A percentile compares a stretch with the other conserved stretches of the same genome.
phyloP scores from a whole-genome alignment of 768 basidiomycete genomes.

The Tylopilus sp. region DNA sequence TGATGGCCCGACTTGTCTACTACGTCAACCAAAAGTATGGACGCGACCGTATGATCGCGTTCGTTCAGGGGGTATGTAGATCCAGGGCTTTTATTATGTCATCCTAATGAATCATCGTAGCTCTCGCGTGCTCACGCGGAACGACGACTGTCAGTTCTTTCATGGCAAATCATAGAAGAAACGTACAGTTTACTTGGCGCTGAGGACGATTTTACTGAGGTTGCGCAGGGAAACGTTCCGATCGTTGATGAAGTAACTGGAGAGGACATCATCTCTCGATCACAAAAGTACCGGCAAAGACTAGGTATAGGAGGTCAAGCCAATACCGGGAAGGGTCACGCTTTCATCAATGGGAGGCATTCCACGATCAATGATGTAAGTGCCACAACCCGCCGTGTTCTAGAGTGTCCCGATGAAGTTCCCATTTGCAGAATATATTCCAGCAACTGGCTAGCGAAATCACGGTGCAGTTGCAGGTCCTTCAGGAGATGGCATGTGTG shows the following conservation, averaged over 20 bases:
- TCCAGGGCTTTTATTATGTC: neutral
- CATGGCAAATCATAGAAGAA: constrained; percentile 42
- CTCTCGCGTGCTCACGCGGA: constrained; percentile 36
- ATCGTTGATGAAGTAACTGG: constrained; percentile 26
- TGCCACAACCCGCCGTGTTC: constrained; percentile 1
- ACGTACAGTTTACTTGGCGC: constrained; percentile 38
- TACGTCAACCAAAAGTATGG: constrained; percentile 65
- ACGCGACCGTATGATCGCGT: constrained; percentile 55
- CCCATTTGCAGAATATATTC: constrained; percentile 17
- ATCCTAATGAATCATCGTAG: constrained; percentile 24
- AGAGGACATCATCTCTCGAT: constrained; percentile 40
- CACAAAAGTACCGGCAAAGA: constrained; percentile 53
- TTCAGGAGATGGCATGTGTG: constrained; percentile 67
- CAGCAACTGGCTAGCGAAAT: constrained; percentile 43
- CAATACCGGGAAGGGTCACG: constrained; percentile 51
- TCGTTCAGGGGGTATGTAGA: constrained; percentile 49
- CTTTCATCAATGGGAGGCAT: constrained; percentile 89
- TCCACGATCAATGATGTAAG: constrained; percentile 64
- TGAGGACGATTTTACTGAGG: constrained; percentile 38
- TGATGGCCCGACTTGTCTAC: constrained; percentile 72
- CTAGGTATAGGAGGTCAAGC: constrained; percentile 45
- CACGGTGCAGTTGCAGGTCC: constrained; percentile 54
- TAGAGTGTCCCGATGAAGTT: neutral
- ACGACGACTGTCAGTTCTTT: constrained; percentile 31
- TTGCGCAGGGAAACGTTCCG: constrained; percentile 31